Conservation (phyloP, 306 rosid species). For the Sophora flavescens region DNA sequence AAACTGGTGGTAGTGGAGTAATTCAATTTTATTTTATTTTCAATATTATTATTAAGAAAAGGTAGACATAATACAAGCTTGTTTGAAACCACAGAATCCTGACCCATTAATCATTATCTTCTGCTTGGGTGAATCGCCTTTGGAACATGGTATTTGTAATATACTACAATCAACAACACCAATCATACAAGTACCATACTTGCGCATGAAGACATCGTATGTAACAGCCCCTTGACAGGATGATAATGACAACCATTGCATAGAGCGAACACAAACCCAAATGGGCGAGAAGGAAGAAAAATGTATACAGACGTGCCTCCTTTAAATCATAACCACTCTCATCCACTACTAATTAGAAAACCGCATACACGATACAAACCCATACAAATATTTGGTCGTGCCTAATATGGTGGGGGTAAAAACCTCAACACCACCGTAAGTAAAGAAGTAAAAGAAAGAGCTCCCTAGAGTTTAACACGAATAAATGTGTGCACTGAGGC, state of each 20-base stretch:
- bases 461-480: conserved; percentile 60
- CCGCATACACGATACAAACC: conserved; percentile 64
- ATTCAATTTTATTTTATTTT: too few species aligned
- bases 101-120: too few species aligned
- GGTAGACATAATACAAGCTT: too few species aligned
- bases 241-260: conserved; percentile 35
- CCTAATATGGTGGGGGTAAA: conserved; percentile 45
- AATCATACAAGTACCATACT: background rate
- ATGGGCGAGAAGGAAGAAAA: conserved; percentile 43
- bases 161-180: background rate
- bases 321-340: conserved; percentile 70
- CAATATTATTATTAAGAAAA: too few species aligned
- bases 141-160: too few species aligned
- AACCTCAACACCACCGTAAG: conserved; percentile 45
- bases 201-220: conserved; percentile 21
- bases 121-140: too few species aligned
- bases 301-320: conserved; percentile 47
- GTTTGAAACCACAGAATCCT: too few species aligned
- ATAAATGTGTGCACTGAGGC: conserved; percentile 52
- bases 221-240: conserved; percentile 37
- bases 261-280: conserved; percentile 41
- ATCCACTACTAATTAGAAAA: conserved; percentile 50
- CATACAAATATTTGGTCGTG: conserved; percentile 48
- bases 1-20: too few species aligned
- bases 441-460: conserved; percentile 8